These are phyloP conservation scores for Colletotrichum spinosum DNA, from an alignment of 2,329 filamentous ascomycete species.

Conservation along the genomic window DNA sequence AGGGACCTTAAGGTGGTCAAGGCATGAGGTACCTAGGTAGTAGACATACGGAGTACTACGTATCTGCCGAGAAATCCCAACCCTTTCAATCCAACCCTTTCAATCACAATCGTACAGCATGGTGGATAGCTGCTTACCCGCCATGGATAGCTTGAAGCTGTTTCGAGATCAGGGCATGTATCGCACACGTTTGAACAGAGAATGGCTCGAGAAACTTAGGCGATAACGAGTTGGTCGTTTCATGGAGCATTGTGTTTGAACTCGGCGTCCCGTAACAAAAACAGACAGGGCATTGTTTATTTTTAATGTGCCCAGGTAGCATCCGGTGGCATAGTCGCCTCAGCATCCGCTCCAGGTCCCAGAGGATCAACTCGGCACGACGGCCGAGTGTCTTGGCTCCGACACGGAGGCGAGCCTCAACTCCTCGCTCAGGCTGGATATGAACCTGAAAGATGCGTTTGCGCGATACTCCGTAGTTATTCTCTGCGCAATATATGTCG, in stretches of 20 bases:
- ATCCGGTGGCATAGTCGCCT: constrained; percentile 10
- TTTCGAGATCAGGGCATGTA: constrained; percentile 6
- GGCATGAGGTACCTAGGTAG: too few species aligned
- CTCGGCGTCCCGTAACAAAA: constrained; percentile 13
- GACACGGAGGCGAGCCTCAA: constrained; percentile 30
- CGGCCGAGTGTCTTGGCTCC: constrained; percentile 34
- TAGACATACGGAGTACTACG: too few species aligned
- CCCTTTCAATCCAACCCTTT: too few species aligned
- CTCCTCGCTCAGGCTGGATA: constrained; percentile 2
- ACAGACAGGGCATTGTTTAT: constrained; percentile 6
- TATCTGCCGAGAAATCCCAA: too few species aligned
- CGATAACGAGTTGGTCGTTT: constrained; percentile 16
- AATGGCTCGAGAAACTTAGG: constrained; percentile 20
- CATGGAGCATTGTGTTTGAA: constrained; percentile 19
- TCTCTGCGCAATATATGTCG: too few species aligned
- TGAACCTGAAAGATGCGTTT: too few species aligned
- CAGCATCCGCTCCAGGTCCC: constrained; percentile 8
- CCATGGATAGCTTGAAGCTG: constrained; percentile 2
- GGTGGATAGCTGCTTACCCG: not conserved
- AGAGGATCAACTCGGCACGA: constrained; percentile 27
- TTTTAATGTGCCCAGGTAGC: not conserved
- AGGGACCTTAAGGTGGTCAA: too few species aligned
- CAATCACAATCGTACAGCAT: too few species aligned
- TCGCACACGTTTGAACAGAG: constrained; percentile 14
- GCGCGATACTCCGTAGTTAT: too few species aligned